A percentile compares a stretch with the other conserved stretches of the same genome.
Conservation (phyloP, 345 rosid genomes). For the Salix brachista region DNA sequence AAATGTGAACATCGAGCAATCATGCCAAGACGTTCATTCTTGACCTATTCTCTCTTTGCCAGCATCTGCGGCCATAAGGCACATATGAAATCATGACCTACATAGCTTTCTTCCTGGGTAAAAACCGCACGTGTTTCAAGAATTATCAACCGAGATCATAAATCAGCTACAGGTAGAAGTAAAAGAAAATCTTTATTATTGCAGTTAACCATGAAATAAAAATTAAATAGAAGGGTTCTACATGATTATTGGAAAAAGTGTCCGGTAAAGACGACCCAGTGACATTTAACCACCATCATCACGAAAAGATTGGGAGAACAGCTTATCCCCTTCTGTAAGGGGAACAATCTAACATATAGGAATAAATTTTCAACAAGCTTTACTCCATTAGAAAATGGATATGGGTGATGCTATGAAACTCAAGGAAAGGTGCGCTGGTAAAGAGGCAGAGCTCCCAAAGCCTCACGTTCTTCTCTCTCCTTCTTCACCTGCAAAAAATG, state of each 20-base stretch:
- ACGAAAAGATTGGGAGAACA: conserved; percentile 9
- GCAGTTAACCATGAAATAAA: conserved; percentile 6
- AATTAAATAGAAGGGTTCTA: background rate
- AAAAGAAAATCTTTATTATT: background rate
- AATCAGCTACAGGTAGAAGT: background rate
- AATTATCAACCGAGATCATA: background rate
- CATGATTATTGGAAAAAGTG: conserved; percentile 17
- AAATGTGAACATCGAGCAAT: background rate
- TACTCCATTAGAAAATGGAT: conserved; percentile 10
- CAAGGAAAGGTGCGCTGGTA: conserved; percentile 80
- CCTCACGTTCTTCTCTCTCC: conserved; percentile 80
- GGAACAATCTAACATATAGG: background rate
- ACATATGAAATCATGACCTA: no score
- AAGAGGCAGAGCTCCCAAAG: conserved; percentile 90
- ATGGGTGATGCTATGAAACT: conserved; percentile 18
- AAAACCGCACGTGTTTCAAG: background rate
- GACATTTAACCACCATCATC: conserved; percentile 1
- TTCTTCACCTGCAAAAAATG: conserved; percentile 60
- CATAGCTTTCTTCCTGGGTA: background rate
- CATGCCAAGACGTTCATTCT: background rate
- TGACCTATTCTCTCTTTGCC: background rate
- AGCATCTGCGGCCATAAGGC: no score
- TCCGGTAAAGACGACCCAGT: conserved; percentile 4
- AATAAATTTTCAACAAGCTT: conserved; percentile 4
- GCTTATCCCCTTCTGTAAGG: background rate